Base-by-base conservation (phyloP, 106 monocot genomes). In the Posidonia australis region DNA sequence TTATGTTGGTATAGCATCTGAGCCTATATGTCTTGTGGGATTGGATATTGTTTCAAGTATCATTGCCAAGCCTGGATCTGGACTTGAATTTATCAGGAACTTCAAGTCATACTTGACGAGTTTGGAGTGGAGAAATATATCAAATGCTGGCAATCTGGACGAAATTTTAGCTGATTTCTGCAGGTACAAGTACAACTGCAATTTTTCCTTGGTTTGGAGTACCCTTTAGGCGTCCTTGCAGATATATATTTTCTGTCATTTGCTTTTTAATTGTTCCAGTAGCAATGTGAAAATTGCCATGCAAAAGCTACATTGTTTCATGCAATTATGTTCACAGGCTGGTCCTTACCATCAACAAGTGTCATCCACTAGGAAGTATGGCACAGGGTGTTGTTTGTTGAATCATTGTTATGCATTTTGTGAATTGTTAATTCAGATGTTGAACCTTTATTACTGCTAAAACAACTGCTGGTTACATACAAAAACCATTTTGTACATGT, bases 1-100 rank as follows among this genome's bases (percentile, higher is more conserved):
- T 30, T 88, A 70, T 70, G 87, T 88, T 31, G 87, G 83, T 47
- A 71, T 88, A 60, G 83, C 72, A 66, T 87, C 79, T 64, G 87
- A 87, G 23, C 80, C 75, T 9, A 27, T 73, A 2, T 84, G 75
- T 63, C 52, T 83, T 58, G 87, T 88, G 42, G 87, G 87, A 53
- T 71, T 88, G 29, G 87, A 88, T 44, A 88, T 88, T 42, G 69
- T 84, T 63, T 76, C 75, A 18, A 19, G 13, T 66, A 44, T 29
- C 60, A 65, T 49, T 25, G 67, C 76, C 46, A 31, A 60, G 36
- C 44, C 67, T 36, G 76, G 57, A 78, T 54, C 66, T 49, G 32
- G 26, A 10, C 29, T 77, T 9, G 72, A 83, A 14, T 84, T 80
- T 43, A 48, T 83, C 13, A 41, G 58, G 1, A 72, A 71, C 41